Evolutionary conservation across 2,329 filamentous ascomycete genomes (phyloP).

Genomic region (Calycina marina): DNA sequence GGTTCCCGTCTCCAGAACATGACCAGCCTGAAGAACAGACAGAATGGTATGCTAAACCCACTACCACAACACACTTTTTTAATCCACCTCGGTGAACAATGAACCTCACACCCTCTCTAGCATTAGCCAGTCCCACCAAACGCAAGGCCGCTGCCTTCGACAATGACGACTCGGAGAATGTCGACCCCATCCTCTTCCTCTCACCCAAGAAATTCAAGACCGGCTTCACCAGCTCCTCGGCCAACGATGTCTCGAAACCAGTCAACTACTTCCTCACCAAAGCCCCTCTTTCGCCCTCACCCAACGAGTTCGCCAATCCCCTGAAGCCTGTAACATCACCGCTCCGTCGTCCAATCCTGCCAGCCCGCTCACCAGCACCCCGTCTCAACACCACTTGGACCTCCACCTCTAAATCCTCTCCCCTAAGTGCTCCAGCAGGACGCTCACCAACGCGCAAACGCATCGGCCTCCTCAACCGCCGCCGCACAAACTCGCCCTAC

Average conservation of each 20-base stretch:
- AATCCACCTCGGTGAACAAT: not conserved
- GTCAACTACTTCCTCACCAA: constrained; percentile 18
- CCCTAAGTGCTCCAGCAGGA: constrained; percentile 56
- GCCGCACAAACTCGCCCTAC: constrained; percentile 47
- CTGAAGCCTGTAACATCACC: constrained; percentile 11
- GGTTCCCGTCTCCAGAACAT: constrained; percentile 54
- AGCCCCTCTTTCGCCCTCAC: constrained; percentile 21
- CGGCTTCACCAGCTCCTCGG: constrained; percentile 1
- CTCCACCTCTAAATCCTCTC: constrained; percentile 35
- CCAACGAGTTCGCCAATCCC: constrained; percentile 15
- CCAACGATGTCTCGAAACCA: constrained; percentile 3
- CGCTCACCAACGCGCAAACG: constrained; percentile 70
- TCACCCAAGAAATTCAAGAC: constrained; percentile 33
- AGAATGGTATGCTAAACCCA: constrained; percentile 41
- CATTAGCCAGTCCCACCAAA: constrained; percentile 28
- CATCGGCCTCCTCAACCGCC: constrained; percentile 52
- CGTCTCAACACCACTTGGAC: constrained; percentile 30
- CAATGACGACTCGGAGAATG: constrained; percentile 46
- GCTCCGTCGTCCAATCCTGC: constrained; percentile 27
- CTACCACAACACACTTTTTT: constrained; percentile 9
- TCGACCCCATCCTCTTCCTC: constrained; percentile 38
- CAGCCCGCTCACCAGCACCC: constrained; percentile 36
- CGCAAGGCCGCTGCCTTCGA: constrained; percentile 40
- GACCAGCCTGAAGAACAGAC: constrained; percentile 63
- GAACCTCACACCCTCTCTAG: constrained; percentile 9